These are phyloP conservation scores for Colletotrichum cuscutae DNA, from an alignment of 2,329 filamentous ascomycete genomes.

Conservation along the genomic window DNA sequence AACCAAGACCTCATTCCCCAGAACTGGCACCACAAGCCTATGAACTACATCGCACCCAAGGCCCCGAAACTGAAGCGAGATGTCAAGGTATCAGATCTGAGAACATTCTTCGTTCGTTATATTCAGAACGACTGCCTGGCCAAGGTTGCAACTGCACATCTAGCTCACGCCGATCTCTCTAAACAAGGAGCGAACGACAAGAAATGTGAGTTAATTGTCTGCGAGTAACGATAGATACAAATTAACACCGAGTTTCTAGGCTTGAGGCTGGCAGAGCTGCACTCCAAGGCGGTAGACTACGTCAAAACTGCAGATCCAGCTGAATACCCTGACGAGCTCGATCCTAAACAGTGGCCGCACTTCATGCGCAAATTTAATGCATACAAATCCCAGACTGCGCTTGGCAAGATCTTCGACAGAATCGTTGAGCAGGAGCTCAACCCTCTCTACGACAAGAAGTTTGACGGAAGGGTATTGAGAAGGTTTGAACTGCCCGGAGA, in stretches of 20 bases:
- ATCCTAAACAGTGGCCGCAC: slow-evolving; percentile 79
- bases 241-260: slow-evolving; percentile 48
- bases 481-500: slow-evolving; percentile 65
- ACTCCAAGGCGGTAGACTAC: slow-evolving; percentile 94
- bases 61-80: slow-evolving; percentile 66
- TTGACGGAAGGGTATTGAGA: slow-evolving; percentile 79
- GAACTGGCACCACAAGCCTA: slow-evolving; percentile 78
- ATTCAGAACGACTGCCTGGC: slow-evolving; percentile 90
- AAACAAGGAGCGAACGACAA: slow-evolving; percentile 71
- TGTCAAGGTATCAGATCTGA: slow-evolving; percentile 79
- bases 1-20: slow-evolving; percentile 77
- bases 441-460: slow-evolving; percentile 76
- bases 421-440: slow-evolving; percentile 75
- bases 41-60: slow-evolving; percentile 75
- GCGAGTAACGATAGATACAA: not conserved
- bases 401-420: slow-evolving; percentile 86
- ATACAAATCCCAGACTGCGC: slow-evolving; percentile 76
- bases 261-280: slow-evolving; percentile 78
- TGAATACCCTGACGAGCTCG: slow-evolving; percentile 68
- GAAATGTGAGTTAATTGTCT: slow-evolving; percentile 65
- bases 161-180: slow-evolving; percentile 77
- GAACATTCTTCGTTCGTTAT: slow-evolving; percentile 88
- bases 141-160: slow-evolving; percentile 83
- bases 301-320: slow-evolving; percentile 89
- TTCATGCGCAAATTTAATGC: slow-evolving; percentile 71